Percentiles rank a stretch among this genome's conserved stretches.
Evolutionary conservation across 352 stramenopile species (phyloP).

Genomic region (Globisporangium barbulae): DNA sequence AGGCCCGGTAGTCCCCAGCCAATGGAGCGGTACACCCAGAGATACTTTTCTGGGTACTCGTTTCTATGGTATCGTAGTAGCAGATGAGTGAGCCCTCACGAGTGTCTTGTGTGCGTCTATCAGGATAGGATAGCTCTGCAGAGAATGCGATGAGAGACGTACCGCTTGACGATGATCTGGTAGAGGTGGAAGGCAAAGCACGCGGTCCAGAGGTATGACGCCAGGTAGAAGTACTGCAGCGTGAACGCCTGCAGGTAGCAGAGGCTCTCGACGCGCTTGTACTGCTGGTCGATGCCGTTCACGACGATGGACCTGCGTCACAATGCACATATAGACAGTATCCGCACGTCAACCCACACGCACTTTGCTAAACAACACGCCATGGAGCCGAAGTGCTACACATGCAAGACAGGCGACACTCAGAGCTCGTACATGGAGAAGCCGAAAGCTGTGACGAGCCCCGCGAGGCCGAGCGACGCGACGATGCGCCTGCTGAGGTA

Average conservation of each 20-base stretch:
- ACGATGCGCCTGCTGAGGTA: constrained; percentile 72
- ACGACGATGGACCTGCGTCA: constrained; percentile 51
- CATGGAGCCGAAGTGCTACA: not conserved
- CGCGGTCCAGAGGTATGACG: constrained; percentile 79
- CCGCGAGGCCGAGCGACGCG: constrained; percentile 59
- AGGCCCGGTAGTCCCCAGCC: constrained; percentile 67
- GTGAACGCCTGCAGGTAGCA: constrained; percentile 69
- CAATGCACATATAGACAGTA: not conserved
- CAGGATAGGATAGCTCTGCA: not conserved
- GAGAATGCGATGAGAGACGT: constrained; percentile 10
- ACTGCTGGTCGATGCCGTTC: constrained; percentile 41
- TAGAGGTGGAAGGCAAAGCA: constrained; percentile 88
- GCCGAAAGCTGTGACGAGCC: constrained; percentile 51
- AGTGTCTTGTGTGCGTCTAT: too few relatives aligned
- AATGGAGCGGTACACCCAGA: constrained; percentile 57
- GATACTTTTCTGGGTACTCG: constrained; percentile 65
- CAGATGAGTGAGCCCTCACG: not conserved
- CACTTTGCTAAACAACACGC: not conserved
- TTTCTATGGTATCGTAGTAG: constrained; percentile 29
- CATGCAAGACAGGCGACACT: not conserved
- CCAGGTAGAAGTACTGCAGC: constrained; percentile 81
- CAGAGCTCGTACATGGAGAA: constrained; percentile 47
- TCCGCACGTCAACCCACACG: too few relatives aligned
- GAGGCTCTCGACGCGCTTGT: constrained; percentile 38
- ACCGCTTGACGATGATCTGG: constrained; percentile 80